These are phyloP conservation scores for Aristolochia californica DNA, from an alignment of 164 flowering plant genomes.

Conservation along the genomic window DNA sequence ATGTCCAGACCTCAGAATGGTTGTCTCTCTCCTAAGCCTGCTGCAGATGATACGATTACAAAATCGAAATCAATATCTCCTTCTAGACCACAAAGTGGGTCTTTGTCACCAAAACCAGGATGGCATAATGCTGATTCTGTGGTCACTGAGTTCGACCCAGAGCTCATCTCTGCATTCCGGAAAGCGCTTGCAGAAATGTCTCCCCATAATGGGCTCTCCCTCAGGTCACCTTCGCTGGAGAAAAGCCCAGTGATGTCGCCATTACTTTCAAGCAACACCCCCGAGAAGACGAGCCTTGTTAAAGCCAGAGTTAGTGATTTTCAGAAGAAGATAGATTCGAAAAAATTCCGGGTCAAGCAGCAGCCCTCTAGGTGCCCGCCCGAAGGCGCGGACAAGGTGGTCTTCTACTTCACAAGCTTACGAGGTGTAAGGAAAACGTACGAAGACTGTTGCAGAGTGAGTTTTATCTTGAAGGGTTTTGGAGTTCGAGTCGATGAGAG, in stretches of 20 bases:
- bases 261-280: neutral
- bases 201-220: constrained; percentile 26
- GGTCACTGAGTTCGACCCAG: constrained; percentile 48
- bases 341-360: neutral
- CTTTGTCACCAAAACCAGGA: constrained; percentile 22
- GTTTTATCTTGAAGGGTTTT: constrained; percentile 50
- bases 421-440: constrained; percentile 88
- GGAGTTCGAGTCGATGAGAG: constrained; percentile 70
- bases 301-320: constrained; percentile 9
- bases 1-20: neutral
- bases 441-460: constrained; percentile 69
- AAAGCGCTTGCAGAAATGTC: constrained; percentile 45
- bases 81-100: neutral
- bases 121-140: constrained; percentile 16
- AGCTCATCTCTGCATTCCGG: constrained; percentile 40
- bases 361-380: constrained; percentile 9
- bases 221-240: constrained; percentile 11
- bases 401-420: constrained; percentile 75
- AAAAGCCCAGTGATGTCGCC: constrained; percentile 2
- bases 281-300: constrained; percentile 1
- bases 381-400: constrained; percentile 36
- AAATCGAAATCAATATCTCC: too few relatives aligned
- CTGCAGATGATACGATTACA: constrained; percentile 15
- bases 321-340: constrained; percentile 9
- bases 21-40: constrained; percentile 20